Percentiles rank a stretch among this genome's conserved stretches.
These are phyloP conservation scores for Panaeolus cyanescens DNA, from an alignment of 768 basidiomycete genomes.

Conservation along the genomic window DNA sequence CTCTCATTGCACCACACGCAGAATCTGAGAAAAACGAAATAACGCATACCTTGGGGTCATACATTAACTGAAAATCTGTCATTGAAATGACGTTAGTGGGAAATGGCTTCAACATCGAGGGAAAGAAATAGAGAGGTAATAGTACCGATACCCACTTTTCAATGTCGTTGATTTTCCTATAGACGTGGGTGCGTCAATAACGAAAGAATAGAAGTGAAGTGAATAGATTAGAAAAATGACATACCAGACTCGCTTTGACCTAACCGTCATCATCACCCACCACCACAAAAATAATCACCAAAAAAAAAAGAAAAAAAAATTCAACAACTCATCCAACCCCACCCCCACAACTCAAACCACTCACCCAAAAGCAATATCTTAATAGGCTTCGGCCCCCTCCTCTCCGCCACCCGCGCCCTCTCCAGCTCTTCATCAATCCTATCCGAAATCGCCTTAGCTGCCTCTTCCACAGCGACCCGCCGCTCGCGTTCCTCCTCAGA, in stretches of 20 bases:
- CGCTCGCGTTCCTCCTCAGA: slow-evolving; percentile 42
- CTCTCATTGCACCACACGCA: too few relatives aligned
- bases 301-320: too few relatives aligned
- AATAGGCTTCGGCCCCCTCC: slow-evolving; percentile 47
- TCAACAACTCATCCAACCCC: too few relatives aligned
- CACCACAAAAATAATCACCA: too few relatives aligned
- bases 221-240: slow-evolving; percentile 15
- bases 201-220: not conserved
- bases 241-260: slow-evolving; percentile 84
- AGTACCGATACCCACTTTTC: slow-evolving; percentile 60
- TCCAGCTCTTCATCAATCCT: slow-evolving; percentile 66
- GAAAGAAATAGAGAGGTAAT: not conserved
- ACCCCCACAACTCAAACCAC: slow-evolving; percentile 14
- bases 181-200: not conserved
- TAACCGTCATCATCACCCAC: too few relatives aligned
- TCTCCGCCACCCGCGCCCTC: slow-evolving; percentile 46
- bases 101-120: not conserved
- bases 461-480: slow-evolving; percentile 48
- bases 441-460: slow-evolving; percentile 58
- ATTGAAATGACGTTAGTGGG: slow-evolving; percentile 12
- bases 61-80: slow-evolving; percentile 66
- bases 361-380: slow-evolving; percentile 65
- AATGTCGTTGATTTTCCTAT: slow-evolving; percentile 80
- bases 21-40: too few relatives aligned
- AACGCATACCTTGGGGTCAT: slow-evolving; percentile 51